Base-by-base conservation (phyloP, 1,284 basidiomycete species). In the Rhodotorula glutinis region DNA sequence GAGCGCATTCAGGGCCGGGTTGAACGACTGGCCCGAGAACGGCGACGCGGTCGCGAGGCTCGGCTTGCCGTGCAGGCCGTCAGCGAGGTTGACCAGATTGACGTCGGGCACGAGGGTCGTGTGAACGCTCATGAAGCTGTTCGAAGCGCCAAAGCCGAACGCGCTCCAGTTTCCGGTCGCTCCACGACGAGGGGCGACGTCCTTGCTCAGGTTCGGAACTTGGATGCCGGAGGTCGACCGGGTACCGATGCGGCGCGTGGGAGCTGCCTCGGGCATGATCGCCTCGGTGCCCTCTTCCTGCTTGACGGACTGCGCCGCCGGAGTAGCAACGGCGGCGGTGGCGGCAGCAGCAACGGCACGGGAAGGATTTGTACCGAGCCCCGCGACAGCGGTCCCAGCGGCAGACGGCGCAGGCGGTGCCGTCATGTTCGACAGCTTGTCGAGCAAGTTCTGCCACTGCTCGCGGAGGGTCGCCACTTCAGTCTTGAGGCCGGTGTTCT, bases 391-490 rank as follows among this genome's bases (percentile, higher is more conserved):
- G 5, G 57, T 57, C 10, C 47, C 60, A 46, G 74, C 68, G 49
- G 75, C 63, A 17, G 69, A 30, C 44, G 68, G 40, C 3, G 60
- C 38, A 2, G 30, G 30, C 43, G 75, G 75, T 72, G 78, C 40
- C 72, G 76, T 58, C 65, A 79, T 81, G 76, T 71, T 80, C 56
- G 76, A 70, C 63, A 67, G 79, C 78, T 59, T 78, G 72, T 71
- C 78, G 73, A 70, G 78, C 74, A 75, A 78, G 76, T 71, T 69
- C 40, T 75, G 72, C 70, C 72, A 75, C 63, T 73, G 75, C 64
- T 85, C 86, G 82, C 96, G 95, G 75, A 98, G 84, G 0, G 88
- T 84, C 1, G 85, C 82, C 63, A 97, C 88, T 78, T 95, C 92
- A 70, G 89, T 85, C 21, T 91, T 85, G 52, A 98, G 83, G 25